These are phyloP conservation scores for Sporothrix pallida DNA, from an alignment of 2,329 filamentous ascomycete genomes.

Conservation along the genomic window DNA sequence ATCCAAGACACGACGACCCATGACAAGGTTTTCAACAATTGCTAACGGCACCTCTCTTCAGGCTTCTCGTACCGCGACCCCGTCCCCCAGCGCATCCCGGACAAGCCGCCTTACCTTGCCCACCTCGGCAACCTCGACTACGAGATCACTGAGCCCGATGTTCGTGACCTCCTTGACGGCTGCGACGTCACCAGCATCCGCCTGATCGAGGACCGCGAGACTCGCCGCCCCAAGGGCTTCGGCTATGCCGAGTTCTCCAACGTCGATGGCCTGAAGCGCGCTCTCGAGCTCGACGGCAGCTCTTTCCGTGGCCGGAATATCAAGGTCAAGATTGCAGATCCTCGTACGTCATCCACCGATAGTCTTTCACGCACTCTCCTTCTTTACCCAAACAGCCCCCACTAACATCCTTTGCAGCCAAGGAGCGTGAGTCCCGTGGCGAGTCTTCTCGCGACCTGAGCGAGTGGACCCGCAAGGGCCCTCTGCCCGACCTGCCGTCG, in stretches of 20 bases:
- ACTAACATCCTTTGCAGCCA: constrained; percentile 62
- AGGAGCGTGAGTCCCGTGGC: constrained; percentile 72
- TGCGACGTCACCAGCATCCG: constrained; percentile 90
- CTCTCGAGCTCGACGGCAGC: constrained; percentile 79
- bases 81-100: constrained; percentile 75
- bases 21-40: background rate
- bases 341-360: constrained; percentile 72
- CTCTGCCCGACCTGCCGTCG: constrained; percentile 52
- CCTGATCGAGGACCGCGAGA: constrained; percentile 95
- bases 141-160: constrained; percentile 82
- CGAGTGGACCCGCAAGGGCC: constrained; percentile 93
- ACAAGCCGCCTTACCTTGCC: constrained; percentile 91
- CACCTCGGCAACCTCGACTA: constrained; percentile 97
- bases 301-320: constrained; percentile 88
- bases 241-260: constrained; percentile 94
- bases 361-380: too few relatives aligned
- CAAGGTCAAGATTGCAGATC: constrained; percentile 93
- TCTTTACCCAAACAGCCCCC: too few relatives aligned
- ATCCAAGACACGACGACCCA: too few relatives aligned
- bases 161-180: constrained; percentile 82
- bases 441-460: constrained; percentile 76
- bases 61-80: constrained; percentile 64
- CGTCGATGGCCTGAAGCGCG: constrained; percentile 88
- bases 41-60: background rate
- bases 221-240: constrained; percentile 94